Evolutionary conservation across 2,329 filamentous ascomycete species (phyloP).

Genomic region (Trichoderma sp.): DNA sequence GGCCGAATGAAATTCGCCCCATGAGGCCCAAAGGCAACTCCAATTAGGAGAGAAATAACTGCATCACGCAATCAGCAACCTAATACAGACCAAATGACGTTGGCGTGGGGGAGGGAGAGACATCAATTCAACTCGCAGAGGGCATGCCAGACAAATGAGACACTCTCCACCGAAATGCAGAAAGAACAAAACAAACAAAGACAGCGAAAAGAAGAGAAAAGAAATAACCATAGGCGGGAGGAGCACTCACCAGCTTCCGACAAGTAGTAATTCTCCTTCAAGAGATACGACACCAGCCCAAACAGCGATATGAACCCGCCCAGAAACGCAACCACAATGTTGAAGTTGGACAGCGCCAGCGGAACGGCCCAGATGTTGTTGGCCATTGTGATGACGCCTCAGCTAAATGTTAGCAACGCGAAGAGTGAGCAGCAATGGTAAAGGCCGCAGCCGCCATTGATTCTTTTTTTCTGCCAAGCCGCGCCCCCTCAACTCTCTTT

Average conservation of each 20-base stretch:
- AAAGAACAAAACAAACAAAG: neutral
- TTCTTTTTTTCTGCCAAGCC: conserved; percentile 9
- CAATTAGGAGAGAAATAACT: conserved; percentile 83
- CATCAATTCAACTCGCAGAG: neutral
- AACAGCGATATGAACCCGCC: conserved; percentile 91
- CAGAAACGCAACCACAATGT: conserved; percentile 75
- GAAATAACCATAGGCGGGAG: neutral
- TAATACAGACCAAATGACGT: neutral
- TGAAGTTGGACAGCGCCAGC: conserved; percentile 71
- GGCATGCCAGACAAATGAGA: neutral
- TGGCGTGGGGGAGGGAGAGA: neutral
- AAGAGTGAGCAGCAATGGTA: neutral
- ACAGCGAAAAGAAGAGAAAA: neutral
- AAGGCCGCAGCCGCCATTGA: neutral
- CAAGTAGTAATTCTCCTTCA: conserved; percentile 87
- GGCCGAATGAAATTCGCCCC: conserved; percentile 75
- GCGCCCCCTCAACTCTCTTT: neutral
- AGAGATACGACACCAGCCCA: conserved; percentile 81
- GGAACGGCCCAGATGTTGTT: conserved; percentile 35
- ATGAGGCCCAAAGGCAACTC: conserved; percentile 74
- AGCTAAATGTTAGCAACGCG: conserved; percentile 25
- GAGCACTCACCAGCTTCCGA: conserved; percentile 74
- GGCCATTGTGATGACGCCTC: conserved; percentile 24
- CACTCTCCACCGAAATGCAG: neutral
- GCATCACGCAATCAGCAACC: neutral